Evolutionary conservation across 2,329 filamentous ascomycete genomes (phyloP).

Genomic region (Fusarium zealandicum): DNA sequence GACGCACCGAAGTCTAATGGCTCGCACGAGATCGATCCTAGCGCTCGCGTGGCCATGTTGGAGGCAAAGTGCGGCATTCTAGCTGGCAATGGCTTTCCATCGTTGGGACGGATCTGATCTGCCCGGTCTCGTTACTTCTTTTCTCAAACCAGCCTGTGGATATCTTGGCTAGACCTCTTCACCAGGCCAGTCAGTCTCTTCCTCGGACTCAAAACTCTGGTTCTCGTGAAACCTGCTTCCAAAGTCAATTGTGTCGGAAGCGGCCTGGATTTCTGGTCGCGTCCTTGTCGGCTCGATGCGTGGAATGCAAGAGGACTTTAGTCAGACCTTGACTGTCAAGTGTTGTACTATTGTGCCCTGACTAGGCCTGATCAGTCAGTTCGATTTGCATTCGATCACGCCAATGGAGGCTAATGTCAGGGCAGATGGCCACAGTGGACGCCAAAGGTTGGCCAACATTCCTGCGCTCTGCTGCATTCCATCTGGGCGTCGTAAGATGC

Average conservation of each 20-base stretch:
- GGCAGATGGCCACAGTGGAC: constrained; percentile 4
- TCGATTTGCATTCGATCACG: background rate
- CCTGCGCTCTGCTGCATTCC: constrained; percentile 12
- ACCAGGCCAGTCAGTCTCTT: no score
- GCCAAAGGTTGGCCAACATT: constrained; percentile 12
- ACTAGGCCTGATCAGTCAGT: background rate
- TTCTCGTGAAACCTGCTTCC: no score
- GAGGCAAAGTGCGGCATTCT: no score
- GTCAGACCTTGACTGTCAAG: constrained; percentile 5
- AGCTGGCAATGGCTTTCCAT: no score
- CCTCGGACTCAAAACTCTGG: no score
- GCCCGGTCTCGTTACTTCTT: no score
- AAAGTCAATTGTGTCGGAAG: background rate
- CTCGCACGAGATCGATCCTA: no score
- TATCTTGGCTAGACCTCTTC: no score
- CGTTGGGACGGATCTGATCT: no score
- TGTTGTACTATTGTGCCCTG: constrained; percentile 2
- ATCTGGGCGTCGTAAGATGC: constrained; percentile 7
- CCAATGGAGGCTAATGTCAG: constrained; percentile 13
- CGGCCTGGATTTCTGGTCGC: background rate
- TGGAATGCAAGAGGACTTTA: constrained; percentile 22
- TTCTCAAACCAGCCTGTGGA: no score
- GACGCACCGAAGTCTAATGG: no score
- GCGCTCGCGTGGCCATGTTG: no score
- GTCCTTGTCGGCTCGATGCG: background rate